Conservation (phyloP, 169 alveolate species). For the Plasmodium gonderi region DNA sequence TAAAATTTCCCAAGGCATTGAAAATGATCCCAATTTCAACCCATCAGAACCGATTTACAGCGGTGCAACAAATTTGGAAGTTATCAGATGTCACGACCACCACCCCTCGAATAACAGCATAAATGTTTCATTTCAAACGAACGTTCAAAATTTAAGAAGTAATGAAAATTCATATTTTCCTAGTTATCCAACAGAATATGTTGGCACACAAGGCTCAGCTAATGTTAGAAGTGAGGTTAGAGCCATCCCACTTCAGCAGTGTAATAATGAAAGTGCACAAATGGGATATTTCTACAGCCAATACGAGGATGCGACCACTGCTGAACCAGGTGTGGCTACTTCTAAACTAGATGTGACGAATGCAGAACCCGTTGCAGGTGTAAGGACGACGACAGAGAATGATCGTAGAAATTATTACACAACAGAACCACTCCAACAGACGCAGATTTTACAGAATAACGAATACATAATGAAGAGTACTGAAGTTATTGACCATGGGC, state of each 20-base stretch:
- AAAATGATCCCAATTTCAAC: not conserved
- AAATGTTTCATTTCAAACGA: too few relatives aligned
- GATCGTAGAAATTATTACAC: too few relatives aligned
- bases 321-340: too few relatives aligned
- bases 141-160: not conserved
- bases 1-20: not conserved
- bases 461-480: too few relatives aligned
- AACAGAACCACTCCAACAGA: too few relatives aligned
- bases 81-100: not conserved
- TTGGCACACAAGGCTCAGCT: not conserved
- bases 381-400: too few relatives aligned
- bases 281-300: not conserved
- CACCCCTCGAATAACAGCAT: not conserved
- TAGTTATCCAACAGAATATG: not conserved
- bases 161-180: not conserved
- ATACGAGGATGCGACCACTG: too few relatives aligned
- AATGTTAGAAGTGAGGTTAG: not conserved
- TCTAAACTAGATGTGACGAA: too few relatives aligned
- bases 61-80: not conserved
- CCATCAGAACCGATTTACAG: not conserved
- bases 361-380: too few relatives aligned
- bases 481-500: too few relatives aligned
- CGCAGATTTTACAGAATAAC: too few relatives aligned
- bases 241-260: not conserved
- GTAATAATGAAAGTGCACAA: not conserved